These are phyloP conservation scores for Zymoseptoria crescenta DNA, from an alignment of 2,329 filamentous ascomycete species.

Conservation along the genomic window DNA sequence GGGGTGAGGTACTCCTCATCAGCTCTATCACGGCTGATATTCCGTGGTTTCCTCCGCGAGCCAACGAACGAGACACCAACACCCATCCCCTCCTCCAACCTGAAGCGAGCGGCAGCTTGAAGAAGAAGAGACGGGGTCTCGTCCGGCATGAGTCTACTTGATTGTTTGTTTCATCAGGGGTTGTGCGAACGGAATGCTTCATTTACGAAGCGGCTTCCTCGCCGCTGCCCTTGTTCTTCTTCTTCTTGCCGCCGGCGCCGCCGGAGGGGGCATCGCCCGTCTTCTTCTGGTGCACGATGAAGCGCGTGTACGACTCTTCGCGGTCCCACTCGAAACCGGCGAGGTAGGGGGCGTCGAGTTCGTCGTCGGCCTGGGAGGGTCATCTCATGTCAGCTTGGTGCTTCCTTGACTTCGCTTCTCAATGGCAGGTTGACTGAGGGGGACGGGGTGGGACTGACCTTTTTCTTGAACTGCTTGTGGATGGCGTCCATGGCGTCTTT, in stretches of 20 bases:
- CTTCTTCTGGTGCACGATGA: conserved; percentile 79
- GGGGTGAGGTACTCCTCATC: background rate
- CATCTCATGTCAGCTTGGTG: background rate
- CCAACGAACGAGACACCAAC: background rate
- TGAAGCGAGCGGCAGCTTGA: conserved; percentile 13
- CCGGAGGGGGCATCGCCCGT: conserved; percentile 49
- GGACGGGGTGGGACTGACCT: conserved; percentile 47
- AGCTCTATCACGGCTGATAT: background rate
- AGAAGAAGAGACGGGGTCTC: background rate
- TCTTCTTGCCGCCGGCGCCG: conserved; percentile 58
- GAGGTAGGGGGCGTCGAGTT: conserved; percentile 79
- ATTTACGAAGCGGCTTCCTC: conserved; percentile 22
- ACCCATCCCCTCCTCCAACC: conserved; percentile 1
- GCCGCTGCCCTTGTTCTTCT: conserved; percentile 24
- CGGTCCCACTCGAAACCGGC: conserved; percentile 95
- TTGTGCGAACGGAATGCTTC: background rate
- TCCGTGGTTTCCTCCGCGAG: background rate
- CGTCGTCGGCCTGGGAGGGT: conserved; percentile 67
- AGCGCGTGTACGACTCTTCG: conserved; percentile 79
- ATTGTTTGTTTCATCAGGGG: background rate
- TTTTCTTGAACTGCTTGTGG: conserved; percentile 94
- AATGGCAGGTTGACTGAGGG: background rate
- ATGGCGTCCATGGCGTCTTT: conserved; percentile 95
- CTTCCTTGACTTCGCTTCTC: background rate
- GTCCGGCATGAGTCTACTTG: background rate